Base-by-base conservation (phyloP, 78 protist genomes). In the Chrysochromulina parva region DNA sequence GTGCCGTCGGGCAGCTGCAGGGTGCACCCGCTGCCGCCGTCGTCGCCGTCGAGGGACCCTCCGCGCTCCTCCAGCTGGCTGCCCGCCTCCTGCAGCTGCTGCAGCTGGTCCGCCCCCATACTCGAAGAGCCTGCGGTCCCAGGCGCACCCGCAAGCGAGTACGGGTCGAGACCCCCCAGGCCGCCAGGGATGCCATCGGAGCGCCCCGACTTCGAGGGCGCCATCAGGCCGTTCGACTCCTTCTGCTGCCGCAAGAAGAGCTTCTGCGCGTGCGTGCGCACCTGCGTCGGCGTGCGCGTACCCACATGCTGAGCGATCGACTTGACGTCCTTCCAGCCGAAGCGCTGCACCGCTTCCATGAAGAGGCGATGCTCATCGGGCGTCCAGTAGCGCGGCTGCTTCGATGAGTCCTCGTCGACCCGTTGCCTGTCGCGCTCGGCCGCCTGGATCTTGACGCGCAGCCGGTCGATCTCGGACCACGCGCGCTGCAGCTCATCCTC, bases 221-320 rank as follows among this genome's bases (percentile, higher is more conserved):
- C n/a, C n/a, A n/a, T n/a, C 71, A 65, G 71, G 24, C 82, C 82
- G 7, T 9, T 28, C 55, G 5, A 13, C 22, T 74, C 82, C 82
- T 74, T 74, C 57, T 74, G 82, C 22, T 74, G 82, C 14, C 85
- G 55, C 11, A 90, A 48, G 80, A 90, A 80, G 54, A 71, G 80
- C 65, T 90, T 90, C 88, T 90, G 92, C 20, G 88, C 89, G 80
- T 90, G 92, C 1, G 92, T 90, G 16, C 92, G 92, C 26, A 90
- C 92, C 28, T 90, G 92, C 26, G 92, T 90, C 6, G 92, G 57
- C 88, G 54, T 90, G 13, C 92, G 73, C 19, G 92, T 90, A 20
- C 92, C 92, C 26, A 90, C 92, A 11, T n/a, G 17, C 16, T 55
- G 60, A 19, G 92, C 57, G 26, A 90, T 90, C 3, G 92, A 17